Evolutionary conservation across 768 basidiomycete genomes (phyloP), one percentile per base, ranked within the genome.

Genomic region (Auriculariales sp.): DNA sequence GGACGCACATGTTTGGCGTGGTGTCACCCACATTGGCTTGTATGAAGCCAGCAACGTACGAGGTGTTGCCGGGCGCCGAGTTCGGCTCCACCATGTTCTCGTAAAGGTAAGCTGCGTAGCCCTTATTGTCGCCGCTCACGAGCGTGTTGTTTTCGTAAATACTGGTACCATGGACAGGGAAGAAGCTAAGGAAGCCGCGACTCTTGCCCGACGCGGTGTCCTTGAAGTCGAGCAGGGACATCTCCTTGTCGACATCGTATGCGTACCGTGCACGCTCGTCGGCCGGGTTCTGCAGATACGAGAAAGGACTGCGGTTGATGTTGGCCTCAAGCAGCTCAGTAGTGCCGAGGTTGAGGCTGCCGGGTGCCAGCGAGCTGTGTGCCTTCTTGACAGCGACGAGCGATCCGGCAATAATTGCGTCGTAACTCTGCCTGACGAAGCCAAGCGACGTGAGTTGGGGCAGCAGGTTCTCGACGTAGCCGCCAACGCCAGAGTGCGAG

Each of bases 1-100:
- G 46, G 22, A 49, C 17, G 33, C 14, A 24, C 19, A 44, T n/a
- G 32, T 28, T 25, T n/a, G 44, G 10, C n/a, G 10, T n/a, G 19
- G 81, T 83, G 58, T 85, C 83, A 3, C 85, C 83, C 35, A 87
- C 83, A 53, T 85, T 85, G n/a, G 83, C 81, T 67, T 87, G 85
- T 9, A 77, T 68, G 55, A 87, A 86, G 0, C 81, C 84, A 19
- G 85, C 83, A 24, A 87, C 71, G 56, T 86, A 87, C 2, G 72
- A 74, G 28, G 69, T 70, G 55, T 77, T 78, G 47, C 86, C 84
- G 0, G 86, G 86, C 70, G 76, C 70, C 0, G 75, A 54, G 46
- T 68, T 59, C 3, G 84, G 83, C 57, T 86, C 82, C 45, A 31
- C 14, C 11, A 53, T 22, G 9, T 29, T 66, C 70, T 88, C 86